Base-by-base conservation (phyloP, 2,329 filamentous ascomycete species). In the Bipolaris victoriae region DNA sequence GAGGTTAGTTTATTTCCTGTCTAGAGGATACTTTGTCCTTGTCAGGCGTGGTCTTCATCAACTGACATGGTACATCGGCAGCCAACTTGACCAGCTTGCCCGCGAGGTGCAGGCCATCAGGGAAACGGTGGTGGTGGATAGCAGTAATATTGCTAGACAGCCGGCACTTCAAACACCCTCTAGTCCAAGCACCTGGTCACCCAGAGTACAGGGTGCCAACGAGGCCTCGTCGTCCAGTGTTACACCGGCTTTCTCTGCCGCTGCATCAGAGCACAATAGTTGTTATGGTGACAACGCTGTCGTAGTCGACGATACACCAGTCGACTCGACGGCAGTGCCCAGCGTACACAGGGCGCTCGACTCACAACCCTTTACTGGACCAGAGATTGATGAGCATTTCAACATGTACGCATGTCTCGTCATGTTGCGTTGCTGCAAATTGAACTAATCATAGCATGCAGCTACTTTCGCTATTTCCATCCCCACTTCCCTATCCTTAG, bases 41-140 rank as follows among this genome's bases (percentile, higher is more conserved):
- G 40, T 29, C 18, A 18, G 22, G 4, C 3, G 41, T 29, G 15
- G 41, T 44, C 15, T 7, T 29, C 15, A 44, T 44, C n/a, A 29
- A 24, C 41, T 44, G 24, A 44, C 41, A 26, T 18, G 22, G 41
- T 24, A 29, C 7, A 7, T n/a, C 7, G n/a, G 16, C 41, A 44
- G 41, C 24, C 41, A 44, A 29, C 41, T 44, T 15, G 41, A 44
- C 15, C 41, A 44, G 41, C 41, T 44, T 18, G 41, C 41, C 41
- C 41, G 24, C 5, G 41, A 44, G 41, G 41, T 44, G n/a, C 41
- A 44, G 24, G 41, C 24, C 22, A 44, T 44, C 41, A 29, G 9
- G 41, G 24, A 29, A 24, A 44, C 41, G 3, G 41, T 44, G 24
- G 24, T 10, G 24, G 26, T 24, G 7, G 24, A 18, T 5, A 24